phyloP scores from a whole-genome alignment of 495 filamentous ascomycete species.

The Lineolata rhizophorae region DNA sequence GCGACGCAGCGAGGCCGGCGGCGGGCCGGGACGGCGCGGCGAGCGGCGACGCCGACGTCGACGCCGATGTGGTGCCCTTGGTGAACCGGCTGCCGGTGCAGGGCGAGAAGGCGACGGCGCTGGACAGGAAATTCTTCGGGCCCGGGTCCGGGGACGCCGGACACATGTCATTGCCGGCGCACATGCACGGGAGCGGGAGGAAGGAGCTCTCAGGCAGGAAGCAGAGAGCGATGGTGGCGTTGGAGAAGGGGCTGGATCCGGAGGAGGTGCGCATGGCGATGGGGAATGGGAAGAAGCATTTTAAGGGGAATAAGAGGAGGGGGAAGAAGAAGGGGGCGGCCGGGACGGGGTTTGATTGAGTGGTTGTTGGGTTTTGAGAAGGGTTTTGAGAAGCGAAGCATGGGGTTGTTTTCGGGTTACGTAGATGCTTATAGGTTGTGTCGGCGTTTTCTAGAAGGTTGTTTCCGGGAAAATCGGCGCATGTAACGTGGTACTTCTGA shows the following conservation, averaged over 20 bases:
- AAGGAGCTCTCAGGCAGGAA: slow-evolving; percentile 57
- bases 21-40: background rate
- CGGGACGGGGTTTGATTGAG: too few species aligned
- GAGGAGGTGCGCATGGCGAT: slow-evolving; percentile 46
- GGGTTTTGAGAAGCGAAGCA: too few species aligned
- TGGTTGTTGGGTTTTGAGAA: too few species aligned
- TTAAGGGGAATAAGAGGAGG: slow-evolving; percentile 43
- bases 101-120: slow-evolving; percentile 46
- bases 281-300: slow-evolving; percentile 76
- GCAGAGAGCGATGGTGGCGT: slow-evolving; percentile 56
- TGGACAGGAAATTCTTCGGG: slow-evolving; percentile 80
- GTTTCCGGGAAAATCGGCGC: too few species aligned
- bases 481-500: too few species aligned
- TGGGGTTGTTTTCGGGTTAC: too few species aligned
- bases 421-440: too few species aligned
- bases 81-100: slow-evolving; percentile 14
- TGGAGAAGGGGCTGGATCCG: slow-evolving; percentile 69
- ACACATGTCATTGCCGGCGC: slow-evolving; percentile 23
- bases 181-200: slow-evolving; percentile 64
- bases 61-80: slow-evolving; percentile 15
- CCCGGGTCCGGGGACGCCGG: slow-evolving; percentile 22
- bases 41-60: slow-evolving; percentile 4
- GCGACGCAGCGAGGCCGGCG: too few species aligned
- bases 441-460: too few species aligned
- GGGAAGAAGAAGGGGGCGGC: too few species aligned